Conservation (phyloP, 129 eudicot genomes). For the Flaveria sonorensis region DNA sequence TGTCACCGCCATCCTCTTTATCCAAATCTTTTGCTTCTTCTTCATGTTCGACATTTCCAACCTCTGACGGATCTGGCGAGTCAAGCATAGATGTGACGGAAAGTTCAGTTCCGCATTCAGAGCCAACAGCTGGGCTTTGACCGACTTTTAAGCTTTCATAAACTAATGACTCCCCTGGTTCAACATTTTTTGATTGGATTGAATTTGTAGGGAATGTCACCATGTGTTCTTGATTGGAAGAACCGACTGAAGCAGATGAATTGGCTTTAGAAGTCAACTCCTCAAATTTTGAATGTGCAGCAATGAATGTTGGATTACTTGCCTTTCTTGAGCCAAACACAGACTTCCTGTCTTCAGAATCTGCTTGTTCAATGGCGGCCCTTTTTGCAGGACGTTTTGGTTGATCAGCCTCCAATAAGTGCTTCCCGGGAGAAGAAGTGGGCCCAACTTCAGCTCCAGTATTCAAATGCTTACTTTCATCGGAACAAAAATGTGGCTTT, state of each 20-base stretch:
- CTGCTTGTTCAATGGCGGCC: constrained; percentile 50
- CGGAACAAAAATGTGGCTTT: background rate
- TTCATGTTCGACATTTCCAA: constrained; percentile 43
- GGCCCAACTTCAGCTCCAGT: background rate
- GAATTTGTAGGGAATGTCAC: constrained; percentile 37
- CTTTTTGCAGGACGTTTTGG: constrained; percentile 47
- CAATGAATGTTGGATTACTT: constrained; percentile 74
- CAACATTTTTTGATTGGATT: constrained; percentile 18
- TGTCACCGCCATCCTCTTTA: constrained; percentile 17
- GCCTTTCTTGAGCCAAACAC: constrained; percentile 61
- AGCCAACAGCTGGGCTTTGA: constrained; percentile 46
- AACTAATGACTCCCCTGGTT: constrained; percentile 30
- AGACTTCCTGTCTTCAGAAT: constrained; percentile 59
- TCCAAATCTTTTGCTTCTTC: constrained; percentile 38
- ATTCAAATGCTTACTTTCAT: constrained; percentile 8
- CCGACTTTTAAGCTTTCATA: constrained; percentile 41
- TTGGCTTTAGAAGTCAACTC: constrained; percentile 58
- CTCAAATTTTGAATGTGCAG: constrained; percentile 83
- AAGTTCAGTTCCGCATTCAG: constrained; percentile 91
- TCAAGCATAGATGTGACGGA: constrained; percentile 87
- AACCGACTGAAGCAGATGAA: constrained; percentile 7
- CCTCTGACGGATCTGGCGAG: constrained; percentile 74
- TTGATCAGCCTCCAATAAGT: constrained; percentile 38
- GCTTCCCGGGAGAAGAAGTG: background rate
- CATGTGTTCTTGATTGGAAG: constrained; percentile 13